Percentiles rank a stretch among this genome's conserved stretches.
These are phyloP conservation scores for Gossypium anomalum DNA, from an alignment of 345 rosid species.

Conservation along the genomic window DNA sequence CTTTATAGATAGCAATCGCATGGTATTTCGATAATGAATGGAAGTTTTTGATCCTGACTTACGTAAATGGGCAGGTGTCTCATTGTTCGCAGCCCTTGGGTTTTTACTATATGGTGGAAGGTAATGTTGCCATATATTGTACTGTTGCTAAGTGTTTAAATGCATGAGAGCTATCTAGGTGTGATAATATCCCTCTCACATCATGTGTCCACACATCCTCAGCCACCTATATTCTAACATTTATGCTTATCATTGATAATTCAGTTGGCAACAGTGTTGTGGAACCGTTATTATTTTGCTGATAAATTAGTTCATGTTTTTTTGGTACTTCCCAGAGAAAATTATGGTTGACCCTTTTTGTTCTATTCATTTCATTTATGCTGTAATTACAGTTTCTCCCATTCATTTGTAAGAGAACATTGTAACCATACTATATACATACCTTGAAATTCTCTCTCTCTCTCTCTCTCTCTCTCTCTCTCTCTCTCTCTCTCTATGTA, in stretches of 20 bases:
- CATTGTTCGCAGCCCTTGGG: slow-evolving; percentile 81
- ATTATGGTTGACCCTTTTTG: not conserved
- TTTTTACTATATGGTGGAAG: slow-evolving; percentile 92
- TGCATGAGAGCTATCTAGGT: not conserved
- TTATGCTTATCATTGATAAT: not conserved
- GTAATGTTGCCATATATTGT: slow-evolving; percentile 30
- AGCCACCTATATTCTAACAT: not conserved
- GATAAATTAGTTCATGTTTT: not conserved
- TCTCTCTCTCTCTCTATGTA: not conserved
- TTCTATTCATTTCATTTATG: not conserved
- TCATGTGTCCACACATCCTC: too few relatives aligned
- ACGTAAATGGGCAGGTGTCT: slow-evolving; percentile 47
- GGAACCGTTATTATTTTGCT: not conserved
- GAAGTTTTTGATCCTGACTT: slow-evolving; percentile 12
- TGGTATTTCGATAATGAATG: slow-evolving; percentile 3
- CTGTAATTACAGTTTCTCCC: not conserved
- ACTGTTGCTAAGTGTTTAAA: slow-evolving; percentile 12
- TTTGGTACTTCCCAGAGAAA: not conserved
- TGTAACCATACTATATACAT: not conserved
- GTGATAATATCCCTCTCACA: not conserved
- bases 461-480: too few relatives aligned
- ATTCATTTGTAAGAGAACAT: not conserved
- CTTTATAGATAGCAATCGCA: not conserved
- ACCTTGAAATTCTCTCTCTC: too few relatives aligned
- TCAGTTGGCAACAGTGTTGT: not conserved